Percentiles rank a stretch among this genome's conserved stretches.
Conservation (phyloP, 495 filamentous ascomycete genomes). For the Penicillium bovifimosum region DNA sequence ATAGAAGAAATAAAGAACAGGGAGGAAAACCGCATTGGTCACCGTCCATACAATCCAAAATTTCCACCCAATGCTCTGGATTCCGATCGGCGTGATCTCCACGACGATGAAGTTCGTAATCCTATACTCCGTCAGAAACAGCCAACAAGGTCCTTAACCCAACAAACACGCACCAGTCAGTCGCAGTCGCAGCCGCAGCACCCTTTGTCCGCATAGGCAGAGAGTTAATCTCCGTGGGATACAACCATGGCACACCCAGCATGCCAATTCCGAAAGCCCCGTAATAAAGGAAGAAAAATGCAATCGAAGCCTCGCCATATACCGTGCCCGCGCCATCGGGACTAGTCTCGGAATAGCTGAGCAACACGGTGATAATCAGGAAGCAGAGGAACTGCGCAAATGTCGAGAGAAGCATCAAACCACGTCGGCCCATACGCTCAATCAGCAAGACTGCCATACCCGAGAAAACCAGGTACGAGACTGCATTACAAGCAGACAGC, state of each 20-base stretch:
- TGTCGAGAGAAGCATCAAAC: constrained; percentile 48
- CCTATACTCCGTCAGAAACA: constrained; percentile 9
- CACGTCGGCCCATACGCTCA: constrained; percentile 47
- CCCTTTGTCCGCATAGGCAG: constrained; percentile 54
- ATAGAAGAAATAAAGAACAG: constrained; percentile 57
- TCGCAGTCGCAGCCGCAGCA: constrained; percentile 53
- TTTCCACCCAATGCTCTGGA: constrained; percentile 49
- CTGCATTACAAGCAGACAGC: constrained; percentile 46
- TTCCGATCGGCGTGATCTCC: constrained; percentile 55
- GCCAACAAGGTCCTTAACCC: background rate
- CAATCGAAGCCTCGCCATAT: constrained; percentile 32
- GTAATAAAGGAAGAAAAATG: constrained; percentile 49
- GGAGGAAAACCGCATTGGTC: constrained; percentile 53
- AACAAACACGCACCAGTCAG: constrained; percentile 44
- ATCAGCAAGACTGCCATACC: constrained; percentile 41
- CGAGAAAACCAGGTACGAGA: constrained; percentile 46
- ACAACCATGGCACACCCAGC: constrained; percentile 57
- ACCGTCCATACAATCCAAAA: constrained; percentile 61
- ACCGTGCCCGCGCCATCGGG: constrained; percentile 15
- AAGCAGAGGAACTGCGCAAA: constrained; percentile 46
- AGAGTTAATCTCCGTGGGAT: constrained; percentile 58
- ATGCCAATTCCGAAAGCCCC: constrained; percentile 50
- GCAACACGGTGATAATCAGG: constrained; percentile 50
- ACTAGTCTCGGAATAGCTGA: constrained; percentile 38
- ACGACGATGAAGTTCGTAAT: constrained; percentile 58